Evolutionary conservation across 177 flowering plant genomes (phyloP), one percentile per base, ranked within the genome.

Genomic region (Vitis hybrid): DNA sequence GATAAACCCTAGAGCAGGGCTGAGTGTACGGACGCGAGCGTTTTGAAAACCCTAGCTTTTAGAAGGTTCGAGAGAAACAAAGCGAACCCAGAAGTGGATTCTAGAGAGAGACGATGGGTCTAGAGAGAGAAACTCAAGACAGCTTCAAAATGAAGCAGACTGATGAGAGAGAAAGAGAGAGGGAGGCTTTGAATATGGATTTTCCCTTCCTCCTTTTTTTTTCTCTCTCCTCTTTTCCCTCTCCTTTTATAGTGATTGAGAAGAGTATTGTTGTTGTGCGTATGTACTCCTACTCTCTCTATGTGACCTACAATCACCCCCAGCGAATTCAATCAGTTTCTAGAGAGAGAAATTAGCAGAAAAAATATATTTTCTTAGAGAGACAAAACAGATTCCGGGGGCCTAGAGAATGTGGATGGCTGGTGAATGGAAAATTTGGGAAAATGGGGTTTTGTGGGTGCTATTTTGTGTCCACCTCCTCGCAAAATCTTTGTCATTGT

Each of bases 1-100:
- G 49, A 69, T 20, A 80, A 81, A 82, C 87, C 81, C 85, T 82
- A 79, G 74, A 33, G 58, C 59, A 47, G 47, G 47, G 47, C 47
- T 38, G 47, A 38, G 58, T 15, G 71, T 65, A 50, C 62, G 70
- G 73, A 66, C 59, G 55, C 56, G 18, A 28, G 12, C 57, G 19
- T 2, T 6, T 17, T 59, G 57, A 54, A 80, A 81, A 76, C 86
- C 85, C 84, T 75, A 78, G 65, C 68, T 38, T 54, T 65, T 49
- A 9, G 67, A 62, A 17, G 9, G 11, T 14, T 2, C 54, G 75
- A 59, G 69, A 74, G 73, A 63, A 24, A 38, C 19, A 44, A 24
- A 62, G 50, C 10, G 4, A 11, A 58, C 22, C 11, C 12, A 53
- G 38, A 62, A 3, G 18, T 13, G 51, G 13, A 7, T 51, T 63